A percentile compares a stretch with the other conserved stretches of the same genome.
Conservation (phyloP, 2,329 filamentous ascomycete species). For the Albifimbria verrucaria region DNA sequence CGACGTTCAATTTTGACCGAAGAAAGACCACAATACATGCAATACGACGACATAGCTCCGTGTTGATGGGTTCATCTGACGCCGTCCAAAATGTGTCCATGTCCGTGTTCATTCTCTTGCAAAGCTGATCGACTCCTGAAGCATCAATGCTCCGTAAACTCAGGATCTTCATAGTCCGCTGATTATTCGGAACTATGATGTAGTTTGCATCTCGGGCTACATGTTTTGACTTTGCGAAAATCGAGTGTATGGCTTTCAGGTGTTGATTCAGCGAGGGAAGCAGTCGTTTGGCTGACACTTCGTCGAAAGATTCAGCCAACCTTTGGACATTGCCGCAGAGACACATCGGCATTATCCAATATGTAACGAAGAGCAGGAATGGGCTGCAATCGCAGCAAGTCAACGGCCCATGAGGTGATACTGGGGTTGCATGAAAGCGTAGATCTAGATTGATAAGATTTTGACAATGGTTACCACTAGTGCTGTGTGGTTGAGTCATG, state of each 20-base stretch:
- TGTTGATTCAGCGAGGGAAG: conserved; percentile 23
- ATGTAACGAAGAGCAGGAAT: background rate
- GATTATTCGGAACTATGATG: conserved; percentile 24
- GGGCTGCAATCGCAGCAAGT: background rate
- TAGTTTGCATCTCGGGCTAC: conserved; percentile 25
- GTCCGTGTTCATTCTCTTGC: conserved; percentile 10
- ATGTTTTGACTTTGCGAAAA: conserved; percentile 24
- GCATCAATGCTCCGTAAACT: conserved; percentile 15
- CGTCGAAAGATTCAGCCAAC: conserved; percentile 18
- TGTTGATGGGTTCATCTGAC: conserved; percentile 8
- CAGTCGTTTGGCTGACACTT: conserved; percentile 15
- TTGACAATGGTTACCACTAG: background rate
- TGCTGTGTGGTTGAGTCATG: too few species aligned
- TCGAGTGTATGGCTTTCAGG: conserved; percentile 17
- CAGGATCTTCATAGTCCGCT: conserved; percentile 26
- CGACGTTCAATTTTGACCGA: conserved; percentile 20
- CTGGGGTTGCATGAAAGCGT: background rate
- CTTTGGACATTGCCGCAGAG: conserved; percentile 20
- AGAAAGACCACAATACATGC: conserved; percentile 26
- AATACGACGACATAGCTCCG: conserved; percentile 24
- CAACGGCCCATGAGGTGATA: background rate
- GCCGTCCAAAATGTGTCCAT: conserved; percentile 19
- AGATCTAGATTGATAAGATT: background rate
- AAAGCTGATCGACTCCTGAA: conserved; percentile 10
- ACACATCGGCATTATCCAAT: conserved; percentile 4